phyloP scores from a whole-genome alignment of 2,329 filamentous ascomycete species.

The Colletotrichum cuscutae region DNA sequence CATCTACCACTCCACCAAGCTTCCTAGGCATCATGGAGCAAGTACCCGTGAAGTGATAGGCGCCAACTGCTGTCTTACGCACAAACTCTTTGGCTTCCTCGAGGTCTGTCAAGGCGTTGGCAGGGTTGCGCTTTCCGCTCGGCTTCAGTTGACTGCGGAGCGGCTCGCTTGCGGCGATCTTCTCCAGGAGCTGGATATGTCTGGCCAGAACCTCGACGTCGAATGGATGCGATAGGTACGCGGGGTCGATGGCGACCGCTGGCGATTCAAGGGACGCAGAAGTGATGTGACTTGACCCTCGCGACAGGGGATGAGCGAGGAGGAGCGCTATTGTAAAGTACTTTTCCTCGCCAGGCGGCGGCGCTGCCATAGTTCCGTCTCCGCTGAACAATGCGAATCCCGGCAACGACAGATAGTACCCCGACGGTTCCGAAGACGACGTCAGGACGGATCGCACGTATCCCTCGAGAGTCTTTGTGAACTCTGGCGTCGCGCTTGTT shows the following conservation, averaged over 20 bases:
- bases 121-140: slow-evolving; percentile 41
- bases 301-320: slow-evolving; percentile 70
- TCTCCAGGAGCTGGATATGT: slow-evolving; percentile 53
- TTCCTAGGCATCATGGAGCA: slow-evolving; percentile 62
- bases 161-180: slow-evolving; percentile 48
- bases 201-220: slow-evolving; percentile 65
- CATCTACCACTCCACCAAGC: slow-evolving; percentile 60
- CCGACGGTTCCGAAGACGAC: slow-evolving; percentile 33
- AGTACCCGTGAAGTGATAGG: slow-evolving; percentile 60
- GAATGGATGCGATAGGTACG: slow-evolving; percentile 65
- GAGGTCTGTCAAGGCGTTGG: slow-evolving; percentile 41
- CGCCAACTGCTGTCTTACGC: slow-evolving; percentile 45
- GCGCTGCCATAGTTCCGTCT: slow-evolving; percentile 30
- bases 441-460: slow-evolving; percentile 32
- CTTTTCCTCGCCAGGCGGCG: slow-evolving; percentile 42
- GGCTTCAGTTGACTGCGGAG: slow-evolving; percentile 54
- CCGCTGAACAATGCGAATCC: slow-evolving; percentile 33
- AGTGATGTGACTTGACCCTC: slow-evolving; percentile 68
- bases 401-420: slow-evolving; percentile 33
- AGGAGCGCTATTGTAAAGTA: slow-evolving; percentile 67
- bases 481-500: slow-evolving; percentile 19
- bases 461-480: slow-evolving; percentile 17
- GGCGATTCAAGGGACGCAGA: slow-evolving; percentile 44
- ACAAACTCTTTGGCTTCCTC: slow-evolving; percentile 50
- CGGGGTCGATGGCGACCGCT: slow-evolving; percentile 56